Evolutionary conservation across 768 basidiomycete genomes (phyloP).

Genomic region (Tylopilus intermedius): DNA sequence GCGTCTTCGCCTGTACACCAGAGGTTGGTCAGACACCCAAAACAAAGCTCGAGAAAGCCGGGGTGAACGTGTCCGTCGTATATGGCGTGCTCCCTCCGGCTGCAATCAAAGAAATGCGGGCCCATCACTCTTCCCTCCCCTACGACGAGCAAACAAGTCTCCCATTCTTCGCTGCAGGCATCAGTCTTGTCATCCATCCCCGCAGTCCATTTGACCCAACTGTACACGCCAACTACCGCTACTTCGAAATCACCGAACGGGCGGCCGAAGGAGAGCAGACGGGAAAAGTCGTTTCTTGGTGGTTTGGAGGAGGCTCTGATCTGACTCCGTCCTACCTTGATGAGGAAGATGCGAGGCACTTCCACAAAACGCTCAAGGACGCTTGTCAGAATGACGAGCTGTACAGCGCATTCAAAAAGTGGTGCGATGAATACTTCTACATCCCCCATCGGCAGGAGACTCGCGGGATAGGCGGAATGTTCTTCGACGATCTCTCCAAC

Average conservation of each 20-base stretch:
- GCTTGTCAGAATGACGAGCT: conserved; percentile 73
- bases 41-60: conserved; percentile 86
- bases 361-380: conserved; percentile 71
- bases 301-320: conserved; percentile 97
- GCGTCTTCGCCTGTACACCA: conserved; percentile 62
- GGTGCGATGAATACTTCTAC: conserved; percentile 98
- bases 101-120: conserved; percentile 92
- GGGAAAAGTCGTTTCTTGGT: conserved; percentile 78
- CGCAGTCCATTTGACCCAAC: conserved; percentile 91
- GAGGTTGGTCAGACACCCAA: conserved; percentile 22
- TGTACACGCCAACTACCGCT: conserved; percentile 93
- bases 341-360: conserved; percentile 80
- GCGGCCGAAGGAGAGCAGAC: conserved; percentile 31
- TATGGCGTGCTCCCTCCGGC: conserved; percentile 82
- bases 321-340: conserved; percentile 92
- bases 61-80: conserved; percentile 91
- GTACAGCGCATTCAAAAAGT: conserved; percentile 80
- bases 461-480: conserved; percentile 90
- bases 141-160: conserved; percentile 55
- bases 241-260: conserved; percentile 84
- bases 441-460: conserved; percentile 83
- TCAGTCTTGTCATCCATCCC: conserved; percentile 92
- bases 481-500: conserved; percentile 88
- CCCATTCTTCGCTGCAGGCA: conserved; percentile 90
- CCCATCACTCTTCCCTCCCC: conserved; percentile 78